These are phyloP conservation scores for Terana coerulea DNA, from an alignment of 768 basidiomycete species.

Conservation along the genomic window DNA sequence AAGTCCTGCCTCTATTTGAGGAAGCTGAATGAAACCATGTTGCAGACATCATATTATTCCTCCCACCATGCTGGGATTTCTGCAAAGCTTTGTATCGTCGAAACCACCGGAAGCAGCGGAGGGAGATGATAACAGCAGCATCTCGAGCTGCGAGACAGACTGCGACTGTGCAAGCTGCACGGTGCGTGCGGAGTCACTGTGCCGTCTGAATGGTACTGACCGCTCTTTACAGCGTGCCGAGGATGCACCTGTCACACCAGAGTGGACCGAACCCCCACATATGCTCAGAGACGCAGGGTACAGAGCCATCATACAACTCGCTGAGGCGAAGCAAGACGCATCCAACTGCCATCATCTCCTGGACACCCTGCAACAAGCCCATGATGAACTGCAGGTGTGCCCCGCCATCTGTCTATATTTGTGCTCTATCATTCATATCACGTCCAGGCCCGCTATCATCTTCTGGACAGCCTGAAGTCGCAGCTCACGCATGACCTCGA, in stretches of 20 bases:
- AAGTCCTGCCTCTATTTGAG: too few relatives aligned
- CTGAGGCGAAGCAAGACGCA: slow-evolving; percentile 4
- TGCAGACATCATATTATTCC: too few relatives aligned
- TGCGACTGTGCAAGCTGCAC: neutral
- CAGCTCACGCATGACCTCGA: neutral
- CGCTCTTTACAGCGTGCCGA: neutral
- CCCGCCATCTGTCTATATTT: neutral
- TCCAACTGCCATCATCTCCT: neutral
- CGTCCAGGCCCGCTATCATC: neutral
- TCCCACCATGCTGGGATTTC: slow-evolving; percentile 2
- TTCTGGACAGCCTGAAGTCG: slow-evolving; percentile 1
- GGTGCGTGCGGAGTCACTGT: neutral
- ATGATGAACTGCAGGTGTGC: slow-evolving; percentile 5
- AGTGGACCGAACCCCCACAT: neutral
- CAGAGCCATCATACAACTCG: slow-evolving; percentile 10
- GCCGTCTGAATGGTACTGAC: neutral
- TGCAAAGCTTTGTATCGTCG: neutral
- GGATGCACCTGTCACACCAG: neutral
- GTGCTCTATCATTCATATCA: too few relatives aligned
- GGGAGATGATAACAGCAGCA: neutral
- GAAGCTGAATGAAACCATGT: too few relatives aligned
- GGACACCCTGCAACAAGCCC: neutral
- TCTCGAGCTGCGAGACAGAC: neutral
- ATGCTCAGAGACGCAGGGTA: slow-evolving; percentile 4
- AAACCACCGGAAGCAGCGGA: neutral